Evolutionary conservation across 2,329 filamentous ascomycete species (phyloP), one percentile per base, ranked within the genome.

Genomic region (Beauveria brongniartii): DNA sequence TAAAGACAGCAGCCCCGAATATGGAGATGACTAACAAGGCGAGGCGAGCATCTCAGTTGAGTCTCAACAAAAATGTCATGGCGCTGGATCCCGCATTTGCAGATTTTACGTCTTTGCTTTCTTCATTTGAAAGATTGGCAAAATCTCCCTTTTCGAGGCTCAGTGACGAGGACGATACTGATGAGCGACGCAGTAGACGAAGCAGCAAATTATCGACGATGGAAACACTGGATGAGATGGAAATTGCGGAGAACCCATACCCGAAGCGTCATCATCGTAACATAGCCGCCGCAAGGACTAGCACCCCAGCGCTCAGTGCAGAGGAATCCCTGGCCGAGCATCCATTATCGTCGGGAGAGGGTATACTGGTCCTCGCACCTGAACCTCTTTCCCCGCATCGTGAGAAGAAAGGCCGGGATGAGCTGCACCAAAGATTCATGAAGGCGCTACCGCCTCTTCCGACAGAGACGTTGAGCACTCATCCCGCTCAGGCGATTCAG

Each of bases 361-460:
- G 65, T 12, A 68, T 70, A 34, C 67, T 72, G 14, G 75, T 80
- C 41, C 64, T 80, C 40, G 76, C 76, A 4, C 79, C 79, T n/a
- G 74, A 77, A 51, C 79, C 79, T 16, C 76, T 81, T 3, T 82
- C 78, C 18, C 77, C 78, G 40, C 72, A 70, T 40, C 72, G 73
- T 30, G 72, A 77, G 63, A 71, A 80, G 20, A 77, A 73, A 56
- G 70, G 78, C 44, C 79, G 78, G 61, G 79, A 77, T 57, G 48
- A 53, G 14, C 63, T 81, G 78, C 63, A 78, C 80, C 56, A 78
- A 7, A 75, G 76, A 46, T 69, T 82, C 16, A 82, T 82, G 79
- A 82, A 83, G 66, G 75, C 77, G 24, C 65, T 82, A 47, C 80
- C 80, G 16, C 72, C 77, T 16, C 64, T 82, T 8, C 79, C 80